Percentiles rank a stretch among this genome's conserved stretches.
Evolutionary conservation across 2,329 filamentous ascomycete genomes (phyloP).

Genomic region (Fusarium sambucinum): DNA sequence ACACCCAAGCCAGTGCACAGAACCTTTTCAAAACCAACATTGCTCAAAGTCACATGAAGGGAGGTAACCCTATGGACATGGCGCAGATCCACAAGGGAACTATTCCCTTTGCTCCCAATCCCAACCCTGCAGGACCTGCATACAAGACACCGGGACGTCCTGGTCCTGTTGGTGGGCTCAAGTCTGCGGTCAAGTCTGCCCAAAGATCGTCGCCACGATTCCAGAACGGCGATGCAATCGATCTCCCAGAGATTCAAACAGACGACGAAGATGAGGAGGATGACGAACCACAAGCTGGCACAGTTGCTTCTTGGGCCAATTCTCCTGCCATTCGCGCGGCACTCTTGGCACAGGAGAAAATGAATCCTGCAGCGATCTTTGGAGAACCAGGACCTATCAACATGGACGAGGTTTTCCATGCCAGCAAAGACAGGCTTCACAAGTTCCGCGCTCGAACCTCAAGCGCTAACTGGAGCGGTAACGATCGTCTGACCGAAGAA

Average conservation of each 20-base stretch:
- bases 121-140: conserved; percentile 65
- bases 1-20: conserved; percentile 67
- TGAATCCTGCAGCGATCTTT: conserved; percentile 88
- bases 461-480: conserved; percentile 91
- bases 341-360: conserved; percentile 83
- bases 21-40: conserved; percentile 75
- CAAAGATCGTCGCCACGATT: conserved; percentile 83
- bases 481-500: conserved; percentile 86
- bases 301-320: conserved; percentile 86
- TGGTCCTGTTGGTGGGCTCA: conserved; percentile 56
- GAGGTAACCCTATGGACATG: conserved; percentile 81
- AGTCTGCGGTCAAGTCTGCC: conserved; percentile 71
- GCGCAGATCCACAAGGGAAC: conserved; percentile 88
- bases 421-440: conserved; percentile 85
- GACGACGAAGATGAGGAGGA: conserved; percentile 91
- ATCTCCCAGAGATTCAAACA: conserved; percentile 93
- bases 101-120: conserved; percentile 86
- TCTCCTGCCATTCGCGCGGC: conserved; percentile 83
- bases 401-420: conserved; percentile 96
- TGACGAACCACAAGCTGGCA: conserved; percentile 64
- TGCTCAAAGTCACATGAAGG: conserved; percentile 73
- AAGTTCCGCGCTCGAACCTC: conserved; percentile 92
- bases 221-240: conserved; percentile 88
- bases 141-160: conserved; percentile 78
- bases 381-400: conserved; percentile 88